Evolutionary conservation across 164 flowering plant species (phyloP), one percentile per base, ranked within the genome.

Genomic region (Berberis vulgaris): DNA sequence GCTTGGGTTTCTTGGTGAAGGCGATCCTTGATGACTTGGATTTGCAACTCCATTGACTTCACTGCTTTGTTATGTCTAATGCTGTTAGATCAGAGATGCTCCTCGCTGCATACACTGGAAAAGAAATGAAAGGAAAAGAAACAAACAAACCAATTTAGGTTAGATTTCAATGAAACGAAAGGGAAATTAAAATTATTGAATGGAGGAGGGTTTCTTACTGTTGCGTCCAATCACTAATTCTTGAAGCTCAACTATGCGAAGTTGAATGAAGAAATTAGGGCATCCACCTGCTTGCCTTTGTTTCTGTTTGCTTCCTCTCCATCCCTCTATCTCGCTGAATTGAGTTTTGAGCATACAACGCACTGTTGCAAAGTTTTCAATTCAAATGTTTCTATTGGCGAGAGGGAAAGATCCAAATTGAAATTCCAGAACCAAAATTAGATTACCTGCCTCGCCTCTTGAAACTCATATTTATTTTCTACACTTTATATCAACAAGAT

Each of bases 41-140:
- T 26, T 26, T 26, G 26, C 26, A 26, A 26, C 26, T 26, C 26
- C 26, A 26, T 26, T 26, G 26, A 26, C 26, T 26, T 26, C 26
- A 26, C 26, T 26, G 26, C 79, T 87, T 69, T 0, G 89, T 64
- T 0, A 83, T 73, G 46, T 85, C 97, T 1, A 88, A 68, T 6
- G 84, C 85, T 26, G 86, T 75, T 57, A 89, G 65, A 78, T 89
- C 97, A n/a, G 82, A 5, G 63, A 85, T 55, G 70, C 78, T 76
- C 53, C 82, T 83, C 2, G 83, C 86, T 0, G 92, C 85, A 52
- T 86, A 86, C 95, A 91, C 96, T 89, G 76, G 54, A 49, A 57
- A 2, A 10, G 9, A 38, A 6, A 54, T 52, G 52, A 52, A 26
- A 45, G 26, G 26, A 26, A 26, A 26, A 26, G 0, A 26, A 26